Base-by-base conservation (phyloP, 2,329 filamentous ascomycete genomes). In the Pseudogymnoascus sp. region DNA sequence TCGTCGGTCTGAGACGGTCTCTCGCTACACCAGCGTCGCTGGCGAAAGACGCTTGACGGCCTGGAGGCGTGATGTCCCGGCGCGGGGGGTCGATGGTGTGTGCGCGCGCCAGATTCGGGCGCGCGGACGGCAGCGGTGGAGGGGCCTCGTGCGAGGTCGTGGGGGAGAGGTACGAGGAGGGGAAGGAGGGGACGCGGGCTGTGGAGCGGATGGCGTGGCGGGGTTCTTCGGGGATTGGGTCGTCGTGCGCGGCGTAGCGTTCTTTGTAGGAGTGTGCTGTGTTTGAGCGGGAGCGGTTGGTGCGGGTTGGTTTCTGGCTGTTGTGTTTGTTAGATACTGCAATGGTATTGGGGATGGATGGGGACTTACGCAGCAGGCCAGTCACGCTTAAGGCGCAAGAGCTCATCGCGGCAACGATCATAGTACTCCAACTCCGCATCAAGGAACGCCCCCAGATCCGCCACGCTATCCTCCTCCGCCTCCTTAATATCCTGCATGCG, bases 401-500 rank as follows among this genome's bases (percentile, higher is more conserved):
- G 82, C 67, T 95, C 89, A 67, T 97, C 92, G 61, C 89, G 84
- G 72, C 91, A 96, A 64, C 89, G 87, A 73, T 97, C 93, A 73
- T 97, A 89, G 76, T 94, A 97, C 65, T 89, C 87, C 63, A 97
- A 81, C 76, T 97, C 89, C 40, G 90, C 88, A 65, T 97, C 92
- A 60, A 97, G 78, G 73, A 97, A 95, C 15, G 84, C 79, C 3
- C 86, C 86, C 62, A 97, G 78, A 71, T 96, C 91, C 58, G 83
- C 80, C 42, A 96, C 84, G 70, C 87, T 91, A 66, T 97, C 93
- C 45, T 80, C 81, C 75, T 97, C 93, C 21, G 90, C 84, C 70
- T 97, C 92, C 77, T 94, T 93, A 77, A 97, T 95, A 71, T 97
- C 93, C 75, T 95, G 86, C 94, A 97, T 97, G 61, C 93, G 84